phyloP scores from a whole-genome alignment of 805 yeast species.

The Barnettozyma sucrosica region DNA sequence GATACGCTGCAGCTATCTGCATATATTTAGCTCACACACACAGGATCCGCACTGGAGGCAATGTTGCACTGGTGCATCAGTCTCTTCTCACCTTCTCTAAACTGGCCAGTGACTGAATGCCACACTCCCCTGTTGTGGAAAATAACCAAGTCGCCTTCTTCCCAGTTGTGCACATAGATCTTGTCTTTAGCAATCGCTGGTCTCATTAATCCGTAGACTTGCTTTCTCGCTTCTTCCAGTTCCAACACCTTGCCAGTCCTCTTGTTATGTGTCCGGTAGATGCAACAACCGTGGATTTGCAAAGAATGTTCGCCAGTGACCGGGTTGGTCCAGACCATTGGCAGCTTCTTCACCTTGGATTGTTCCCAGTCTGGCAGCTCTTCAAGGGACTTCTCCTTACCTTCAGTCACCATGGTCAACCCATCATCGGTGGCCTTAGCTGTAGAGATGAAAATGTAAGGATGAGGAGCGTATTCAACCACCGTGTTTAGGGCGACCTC shows the following conservation, averaged over 20 bases:
- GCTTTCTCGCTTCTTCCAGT: conserved; percentile 68
- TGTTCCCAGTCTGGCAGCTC: conserved; percentile 82
- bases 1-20: too few species aligned
- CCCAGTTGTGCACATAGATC: conserved; percentile 81
- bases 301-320: conserved; percentile 76
- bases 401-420: conserved; percentile 77
- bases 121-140: conserved; percentile 87
- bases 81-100: conserved; percentile 69
- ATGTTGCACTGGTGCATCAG: conserved; percentile 93
- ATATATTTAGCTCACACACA: conserved; percentile 30
- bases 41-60: conserved; percentile 74
- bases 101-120: conserved; percentile 90
- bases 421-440: conserved; percentile 85
- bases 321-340: conserved; percentile 91
- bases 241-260: conserved; percentile 55
- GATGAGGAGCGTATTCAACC: conserved; percentile 89
- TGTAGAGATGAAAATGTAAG: conserved; percentile 76
- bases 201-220: conserved; percentile 70
- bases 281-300: conserved; percentile 87
- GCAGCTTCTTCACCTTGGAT: conserved; percentile 67
- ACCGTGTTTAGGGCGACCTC: conserved; percentile 69
- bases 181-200: conserved; percentile 74
- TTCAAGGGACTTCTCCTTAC: conserved; percentile 59
- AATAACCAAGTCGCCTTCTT: conserved; percentile 76
- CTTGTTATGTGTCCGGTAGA: conserved; percentile 51